Percentiles rank a stretch among this genome's conserved stretches.
phyloP scores from a whole-genome alignment of 495 filamentous ascomycete genomes.

The Penicillium subrubescens region DNA sequence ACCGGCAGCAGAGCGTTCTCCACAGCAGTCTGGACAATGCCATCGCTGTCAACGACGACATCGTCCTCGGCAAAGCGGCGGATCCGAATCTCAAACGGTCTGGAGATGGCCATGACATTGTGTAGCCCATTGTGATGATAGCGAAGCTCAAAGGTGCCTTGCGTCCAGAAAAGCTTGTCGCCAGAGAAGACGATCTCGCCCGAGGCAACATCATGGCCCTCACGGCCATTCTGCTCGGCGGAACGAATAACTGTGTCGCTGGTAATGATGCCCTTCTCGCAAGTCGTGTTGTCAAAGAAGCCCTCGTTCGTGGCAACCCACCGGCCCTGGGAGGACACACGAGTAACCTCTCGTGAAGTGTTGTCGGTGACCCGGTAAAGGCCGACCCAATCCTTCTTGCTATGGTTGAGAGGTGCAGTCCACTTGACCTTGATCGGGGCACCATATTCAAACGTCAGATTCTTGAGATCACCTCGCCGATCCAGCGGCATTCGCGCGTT shows the following conservation, averaged over 20 bases:
- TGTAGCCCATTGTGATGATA: constrained; percentile 96
- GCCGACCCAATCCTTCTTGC: constrained; percentile 93
- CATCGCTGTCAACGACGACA: constrained; percentile 53
- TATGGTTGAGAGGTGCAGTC: constrained; percentile 89
- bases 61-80: constrained; percentile 71
- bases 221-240: constrained; percentile 47
- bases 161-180: constrained; percentile 96
- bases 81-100: constrained; percentile 89
- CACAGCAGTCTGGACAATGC: constrained; percentile 57
- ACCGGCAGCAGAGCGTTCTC: constrained; percentile 79
- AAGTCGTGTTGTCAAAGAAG: constrained; percentile 72
- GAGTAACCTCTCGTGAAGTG: constrained; percentile 76
- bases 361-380: constrained; percentile 95
- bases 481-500: constrained; percentile 52
- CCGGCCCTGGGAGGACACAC: constrained; percentile 81
- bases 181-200: constrained; percentile 89
- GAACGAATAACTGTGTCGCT: constrained; percentile 59
- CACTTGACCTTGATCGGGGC: constrained; percentile 88
- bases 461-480: constrained; percentile 62
- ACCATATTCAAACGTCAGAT: constrained; percentile 83
- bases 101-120: constrained; percentile 93
- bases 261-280: constrained; percentile 76
- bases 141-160: constrained; percentile 92
- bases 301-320: constrained; percentile 83
- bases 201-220: constrained; percentile 39